phyloP scores from a whole-genome alignment of 2,329 filamentous ascomycete species.

The Xylaria polymorpha region DNA sequence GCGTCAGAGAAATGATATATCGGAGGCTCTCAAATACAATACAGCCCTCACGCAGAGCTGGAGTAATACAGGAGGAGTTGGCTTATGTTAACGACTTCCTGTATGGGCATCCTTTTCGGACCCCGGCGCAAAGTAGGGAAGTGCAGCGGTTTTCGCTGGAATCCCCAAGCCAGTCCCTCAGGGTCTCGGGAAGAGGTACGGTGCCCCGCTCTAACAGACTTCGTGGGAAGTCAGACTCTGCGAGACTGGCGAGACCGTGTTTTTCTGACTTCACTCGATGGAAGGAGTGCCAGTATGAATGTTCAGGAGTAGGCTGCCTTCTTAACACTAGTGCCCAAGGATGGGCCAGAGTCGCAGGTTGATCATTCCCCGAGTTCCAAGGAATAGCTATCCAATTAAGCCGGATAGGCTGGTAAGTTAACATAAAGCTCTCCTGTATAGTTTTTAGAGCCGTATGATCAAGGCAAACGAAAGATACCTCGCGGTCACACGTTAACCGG shows the following conservation, averaged over 20 bases:
- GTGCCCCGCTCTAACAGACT: background rate
- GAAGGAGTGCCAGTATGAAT: background rate
- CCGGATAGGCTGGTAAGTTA: background rate
- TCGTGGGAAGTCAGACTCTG: background rate
- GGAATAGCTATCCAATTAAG: background rate
- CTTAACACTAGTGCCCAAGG: background rate
- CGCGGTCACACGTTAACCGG: background rate
- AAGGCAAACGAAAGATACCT: background rate
- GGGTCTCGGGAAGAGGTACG: background rate
- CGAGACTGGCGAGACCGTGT: background rate
- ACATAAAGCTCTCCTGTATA: background rate
- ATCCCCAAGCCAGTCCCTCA: background rate
- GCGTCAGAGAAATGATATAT: too few species aligned
- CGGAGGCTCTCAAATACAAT: too few species aligned
- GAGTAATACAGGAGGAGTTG: background rate
- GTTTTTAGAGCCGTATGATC: background rate
- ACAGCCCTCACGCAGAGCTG: background rate
- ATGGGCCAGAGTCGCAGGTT: background rate
- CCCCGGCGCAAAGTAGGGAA: background rate
- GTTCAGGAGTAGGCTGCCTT: background rate
- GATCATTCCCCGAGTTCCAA: background rate
- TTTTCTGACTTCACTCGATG: background rate
- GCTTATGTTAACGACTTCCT: background rate
- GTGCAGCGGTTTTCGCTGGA: too few species aligned
- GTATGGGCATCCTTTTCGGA: background rate